Evolutionary conservation across 1,139 yeast species (phyloP).

Genomic region (Candida sojae): DNA sequence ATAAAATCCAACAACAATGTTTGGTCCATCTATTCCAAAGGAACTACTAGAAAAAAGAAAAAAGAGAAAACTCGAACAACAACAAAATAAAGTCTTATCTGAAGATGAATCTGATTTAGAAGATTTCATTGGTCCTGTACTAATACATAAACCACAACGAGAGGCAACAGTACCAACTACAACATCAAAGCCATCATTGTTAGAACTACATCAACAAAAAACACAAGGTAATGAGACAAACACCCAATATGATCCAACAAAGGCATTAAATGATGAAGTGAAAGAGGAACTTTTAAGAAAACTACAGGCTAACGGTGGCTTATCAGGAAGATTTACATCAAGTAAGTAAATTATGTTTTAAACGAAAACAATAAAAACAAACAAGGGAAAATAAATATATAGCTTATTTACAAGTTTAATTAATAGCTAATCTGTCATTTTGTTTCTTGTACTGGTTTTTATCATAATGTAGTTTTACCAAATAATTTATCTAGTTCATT

Average conservation of each 20-base stretch:
- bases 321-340: conserved; percentile 14
- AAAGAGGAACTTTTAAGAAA: conserved; percentile 17
- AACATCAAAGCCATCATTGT: conserved; percentile 10
- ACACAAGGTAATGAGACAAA: conserved; percentile 8
- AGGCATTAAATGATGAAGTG: conserved; percentile 16
- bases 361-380: neutral
- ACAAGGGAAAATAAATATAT: neutral
- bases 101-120: conserved; percentile 9
- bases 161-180: neutral
- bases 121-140: conserved; percentile 11
- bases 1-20: neutral
- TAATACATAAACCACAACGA: neutral
- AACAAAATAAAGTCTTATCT: neutral
- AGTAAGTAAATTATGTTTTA: conserved; percentile 5
- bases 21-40: conserved; percentile 1
- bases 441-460: neutral
- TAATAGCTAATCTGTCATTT: neutral
- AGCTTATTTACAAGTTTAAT: neutral
- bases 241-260: conserved; percentile 14
- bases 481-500: conserved; percentile 33
- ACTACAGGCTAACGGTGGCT: conserved; percentile 15
- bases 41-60: neutral
- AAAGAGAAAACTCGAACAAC: conserved; percentile 1
- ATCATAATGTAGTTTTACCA: conserved; percentile 22
- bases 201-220: conserved; percentile 15